Conservation (phyloP, 805 yeast species). For the Spathaspora passalidarum region DNA sequence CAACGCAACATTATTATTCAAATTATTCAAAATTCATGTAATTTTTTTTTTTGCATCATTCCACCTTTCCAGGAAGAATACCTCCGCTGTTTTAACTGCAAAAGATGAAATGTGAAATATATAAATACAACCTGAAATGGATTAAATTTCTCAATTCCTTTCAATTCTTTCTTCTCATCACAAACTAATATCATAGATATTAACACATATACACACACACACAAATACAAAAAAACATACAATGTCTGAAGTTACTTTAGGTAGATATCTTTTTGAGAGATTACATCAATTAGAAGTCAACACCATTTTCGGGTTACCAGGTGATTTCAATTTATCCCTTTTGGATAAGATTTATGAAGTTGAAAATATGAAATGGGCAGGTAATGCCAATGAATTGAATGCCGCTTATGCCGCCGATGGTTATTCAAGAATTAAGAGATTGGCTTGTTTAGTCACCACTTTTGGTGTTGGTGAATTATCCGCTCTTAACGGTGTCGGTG, state of each 20-base stretch:
- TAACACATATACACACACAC: no score
- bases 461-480: constrained; percentile 90
- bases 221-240: neutral
- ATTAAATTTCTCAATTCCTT: neutral
- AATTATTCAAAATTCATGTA: neutral
- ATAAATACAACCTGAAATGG: constrained; percentile 1
- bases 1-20: neutral
- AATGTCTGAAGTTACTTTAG: constrained; percentile 56
- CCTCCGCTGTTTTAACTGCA: neutral
- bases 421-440: constrained; percentile 76
- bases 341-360: constrained; percentile 74
- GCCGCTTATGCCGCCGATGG: constrained; percentile 91
- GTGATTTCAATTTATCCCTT: constrained; percentile 73
- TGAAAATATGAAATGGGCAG: constrained; percentile 81
- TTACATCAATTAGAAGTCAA: constrained; percentile 66
- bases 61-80: no score
- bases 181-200: neutral
- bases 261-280: constrained; percentile 77
- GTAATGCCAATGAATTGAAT: constrained; percentile 86
- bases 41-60: neutral
- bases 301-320: constrained; percentile 78
- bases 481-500: constrained; percentile 84
- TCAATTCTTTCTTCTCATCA: neutral
- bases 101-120: neutral
- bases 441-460: constrained; percentile 74